phyloP scores from a whole-genome alignment of 768 basidiomycete genomes.

The Sporobolomyces roseus region DNA sequence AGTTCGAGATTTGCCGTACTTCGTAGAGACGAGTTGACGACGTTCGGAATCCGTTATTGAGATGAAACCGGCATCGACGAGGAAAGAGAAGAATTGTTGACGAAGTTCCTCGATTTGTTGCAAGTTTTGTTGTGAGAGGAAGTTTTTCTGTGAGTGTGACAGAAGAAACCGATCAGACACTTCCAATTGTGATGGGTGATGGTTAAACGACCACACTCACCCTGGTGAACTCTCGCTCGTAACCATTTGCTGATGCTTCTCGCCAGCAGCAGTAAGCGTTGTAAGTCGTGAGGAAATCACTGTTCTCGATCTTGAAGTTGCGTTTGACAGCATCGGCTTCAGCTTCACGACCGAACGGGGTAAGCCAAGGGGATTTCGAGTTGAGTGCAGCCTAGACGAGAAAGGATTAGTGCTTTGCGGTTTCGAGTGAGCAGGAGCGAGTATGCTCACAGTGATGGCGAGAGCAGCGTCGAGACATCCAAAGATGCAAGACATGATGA shows the following conservation, averaged over 20 bases:
- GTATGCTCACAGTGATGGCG: constrained; percentile 63
- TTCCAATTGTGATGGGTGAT: neutral
- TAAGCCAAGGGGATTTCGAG: constrained; percentile 86
- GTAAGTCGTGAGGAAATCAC: constrained; percentile 89
- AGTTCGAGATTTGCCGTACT: constrained; percentile 64
- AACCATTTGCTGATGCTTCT: constrained; percentile 61
- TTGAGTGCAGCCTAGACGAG: constrained; percentile 79
- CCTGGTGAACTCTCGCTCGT: constrained; percentile 72
- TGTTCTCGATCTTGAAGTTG: constrained; percentile 77
- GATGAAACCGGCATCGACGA: constrained; percentile 84
- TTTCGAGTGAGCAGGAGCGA: neutral
- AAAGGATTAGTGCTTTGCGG: no score
- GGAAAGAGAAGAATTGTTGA: constrained; percentile 81
- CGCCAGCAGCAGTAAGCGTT: constrained; percentile 87
- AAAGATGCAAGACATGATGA: constrained; percentile 76
- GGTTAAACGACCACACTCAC: constrained; percentile 66
- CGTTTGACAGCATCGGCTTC: constrained; percentile 80
- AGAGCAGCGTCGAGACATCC: constrained; percentile 92
- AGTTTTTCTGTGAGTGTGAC: constrained; percentile 16
- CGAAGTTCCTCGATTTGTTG: constrained; percentile 94
- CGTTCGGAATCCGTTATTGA: constrained; percentile 62
- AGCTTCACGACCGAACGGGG: constrained; percentile 78
- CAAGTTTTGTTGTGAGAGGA: constrained; percentile 60
- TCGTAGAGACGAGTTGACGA: constrained; percentile 62
- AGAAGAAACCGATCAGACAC: neutral